Evolutionary conservation across 2,329 filamentous ascomycete genomes (phyloP).

Genomic region (Penicillium sumatraense): DNA sequence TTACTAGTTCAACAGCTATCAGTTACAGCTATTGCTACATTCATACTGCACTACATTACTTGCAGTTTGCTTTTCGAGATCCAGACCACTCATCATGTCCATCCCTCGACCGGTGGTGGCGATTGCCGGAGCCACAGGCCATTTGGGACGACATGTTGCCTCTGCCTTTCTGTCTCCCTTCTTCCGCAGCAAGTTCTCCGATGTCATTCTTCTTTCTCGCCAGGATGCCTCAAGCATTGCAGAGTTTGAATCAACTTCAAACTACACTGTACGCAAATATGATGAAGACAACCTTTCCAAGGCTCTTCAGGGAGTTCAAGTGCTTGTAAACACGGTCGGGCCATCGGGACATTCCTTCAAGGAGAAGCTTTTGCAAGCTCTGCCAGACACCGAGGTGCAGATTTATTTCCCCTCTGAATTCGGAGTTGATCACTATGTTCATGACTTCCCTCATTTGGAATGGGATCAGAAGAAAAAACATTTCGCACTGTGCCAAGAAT

Average conservation of each 20-base stretch:
- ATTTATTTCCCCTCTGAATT: conserved; percentile 44
- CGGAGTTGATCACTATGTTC: conserved; percentile 41
- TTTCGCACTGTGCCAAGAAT: neutral
- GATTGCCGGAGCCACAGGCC: conserved; percentile 29
- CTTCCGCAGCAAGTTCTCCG: conserved; percentile 25
- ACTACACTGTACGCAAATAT: conserved; percentile 21
- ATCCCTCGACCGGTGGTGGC: conserved; percentile 22
- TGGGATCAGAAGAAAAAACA: conserved; percentile 6
- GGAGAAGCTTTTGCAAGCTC: conserved; percentile 28
- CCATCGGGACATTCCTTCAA: conserved; percentile 33
- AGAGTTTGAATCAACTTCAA: conserved; percentile 6
- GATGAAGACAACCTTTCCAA: conserved; percentile 26
- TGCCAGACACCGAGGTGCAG: conserved; percentile 31
- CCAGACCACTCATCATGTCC: neutral
- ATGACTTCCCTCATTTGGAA: conserved; percentile 13
- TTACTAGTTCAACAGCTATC: neutral
- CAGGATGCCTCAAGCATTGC: conserved; percentile 7
- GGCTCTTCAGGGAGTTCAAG: conserved; percentile 34
- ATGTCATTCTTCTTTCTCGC: conserved; percentile 31
- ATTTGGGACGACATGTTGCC: conserved; percentile 19
- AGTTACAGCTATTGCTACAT: too few species aligned
- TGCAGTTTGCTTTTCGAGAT: neutral
- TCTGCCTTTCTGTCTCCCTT: conserved; percentile 27
- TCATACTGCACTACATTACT: neutral
- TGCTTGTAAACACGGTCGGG: conserved; percentile 39